phyloP scores from a whole-genome alignment of 768 basidiomycete species.

The Amylocystis lapponica region DNA sequence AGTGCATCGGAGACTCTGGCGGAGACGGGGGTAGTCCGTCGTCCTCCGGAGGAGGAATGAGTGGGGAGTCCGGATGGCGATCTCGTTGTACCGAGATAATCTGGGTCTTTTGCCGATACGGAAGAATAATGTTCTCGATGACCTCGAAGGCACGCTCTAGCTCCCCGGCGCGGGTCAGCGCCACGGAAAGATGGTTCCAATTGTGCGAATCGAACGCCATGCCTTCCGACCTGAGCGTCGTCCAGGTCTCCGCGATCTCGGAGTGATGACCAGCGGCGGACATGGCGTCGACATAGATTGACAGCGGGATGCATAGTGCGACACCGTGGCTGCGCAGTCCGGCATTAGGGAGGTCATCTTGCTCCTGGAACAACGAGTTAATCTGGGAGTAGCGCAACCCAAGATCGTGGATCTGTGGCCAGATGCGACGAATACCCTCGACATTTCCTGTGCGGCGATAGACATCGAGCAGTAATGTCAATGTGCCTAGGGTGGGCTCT shows the following conservation, averaged over 20 bases:
- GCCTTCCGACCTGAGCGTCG: conserved; percentile 49
- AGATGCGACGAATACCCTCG: conserved; percentile 52
- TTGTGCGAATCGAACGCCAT: conserved; percentile 84
- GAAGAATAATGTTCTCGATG: conserved; percentile 70
- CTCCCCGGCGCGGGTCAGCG: conserved; percentile 75
- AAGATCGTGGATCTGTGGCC: conserved; percentile 63
- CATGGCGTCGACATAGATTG: conserved; percentile 74
- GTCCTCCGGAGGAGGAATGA: conserved; percentile 12
- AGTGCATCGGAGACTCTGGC: conserved; percentile 12
- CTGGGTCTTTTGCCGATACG: conserved; percentile 35
- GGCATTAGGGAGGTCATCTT: conserved; percentile 15
- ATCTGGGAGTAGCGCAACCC: conserved; percentile 39
- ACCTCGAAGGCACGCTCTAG: conserved; percentile 80
- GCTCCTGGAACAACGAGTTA: conserved; percentile 27
- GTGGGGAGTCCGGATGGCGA: conserved; percentile 17
- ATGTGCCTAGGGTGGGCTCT: conserved; percentile 49
- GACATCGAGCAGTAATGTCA: conserved; percentile 64
- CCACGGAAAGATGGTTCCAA: conserved; percentile 82
- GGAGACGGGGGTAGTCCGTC: conserved; percentile 2
- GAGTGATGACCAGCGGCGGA: conserved; percentile 56
- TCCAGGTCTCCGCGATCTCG: conserved; percentile 65
- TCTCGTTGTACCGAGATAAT: conserved; percentile 10
- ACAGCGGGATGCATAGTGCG: conserved; percentile 70
- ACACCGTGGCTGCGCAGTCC: conserved; percentile 35
- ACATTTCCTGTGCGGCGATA: conserved; percentile 58